Evolutionary conservation across 805 yeast species (phyloP).

Genomic region (Candida khao-thaluensis): DNA sequence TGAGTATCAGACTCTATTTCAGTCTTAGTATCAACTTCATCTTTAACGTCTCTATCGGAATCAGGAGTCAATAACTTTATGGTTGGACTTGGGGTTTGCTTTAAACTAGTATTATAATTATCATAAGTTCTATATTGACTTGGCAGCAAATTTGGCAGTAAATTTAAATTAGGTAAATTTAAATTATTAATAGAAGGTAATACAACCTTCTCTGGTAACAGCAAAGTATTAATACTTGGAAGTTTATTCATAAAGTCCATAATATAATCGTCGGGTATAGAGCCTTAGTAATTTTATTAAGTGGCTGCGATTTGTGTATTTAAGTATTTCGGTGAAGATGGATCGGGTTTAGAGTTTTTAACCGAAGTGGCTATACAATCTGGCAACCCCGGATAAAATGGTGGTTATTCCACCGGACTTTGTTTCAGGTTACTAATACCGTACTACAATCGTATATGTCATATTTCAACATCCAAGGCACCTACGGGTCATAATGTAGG

Average conservation of each 20-base stretch:
- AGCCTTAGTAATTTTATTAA: conserved; percentile 2
- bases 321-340: conserved; percentile 8
- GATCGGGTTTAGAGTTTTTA: conserved; percentile 7
- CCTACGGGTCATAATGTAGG: too few relatives aligned
- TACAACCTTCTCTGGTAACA: conserved; percentile 17
- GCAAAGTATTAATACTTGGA: conserved; percentile 36
- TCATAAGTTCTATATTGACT: conserved; percentile 4
- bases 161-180: conserved; percentile 6
- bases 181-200: conserved; percentile 11
- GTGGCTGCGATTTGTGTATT: conserved; percentile 8
- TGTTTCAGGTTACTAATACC: too few relatives aligned
- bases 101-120: conserved; percentile 1
- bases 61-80: conserved; percentile 5
- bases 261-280: background rate
- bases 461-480: too few relatives aligned
- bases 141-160: conserved; percentile 5
- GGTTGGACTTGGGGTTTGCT: conserved; percentile 5
- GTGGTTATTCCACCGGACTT: background rate
- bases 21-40: conserved; percentile 1
- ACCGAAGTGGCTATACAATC: conserved; percentile 8
- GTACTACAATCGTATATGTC: too few relatives aligned
- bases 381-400: conserved; percentile 4
- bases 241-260: conserved; percentile 16
- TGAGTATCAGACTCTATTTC: conserved; percentile 1
- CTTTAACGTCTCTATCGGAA: conserved; percentile 1